A percentile compares a stretch with the other conserved stretches of the same genome.
phyloP scores from a whole-genome alignment of 176 grass and related monocot species.

The Aegilops speltoides region DNA sequence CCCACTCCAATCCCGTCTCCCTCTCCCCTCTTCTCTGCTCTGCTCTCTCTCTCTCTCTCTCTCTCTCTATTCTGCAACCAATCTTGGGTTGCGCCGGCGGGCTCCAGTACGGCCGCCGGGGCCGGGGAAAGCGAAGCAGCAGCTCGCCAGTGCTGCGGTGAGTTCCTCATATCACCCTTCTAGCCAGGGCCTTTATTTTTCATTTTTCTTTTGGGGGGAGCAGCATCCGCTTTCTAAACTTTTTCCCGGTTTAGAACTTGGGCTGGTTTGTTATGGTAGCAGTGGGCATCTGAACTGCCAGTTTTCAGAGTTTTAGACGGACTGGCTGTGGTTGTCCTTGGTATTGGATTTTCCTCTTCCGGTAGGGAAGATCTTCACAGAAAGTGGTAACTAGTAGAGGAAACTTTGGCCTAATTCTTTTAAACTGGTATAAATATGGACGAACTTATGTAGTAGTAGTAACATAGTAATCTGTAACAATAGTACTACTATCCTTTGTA shows the following conservation, averaged over 20 bases:
- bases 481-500: neutral
- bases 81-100: conserved; percentile 7
- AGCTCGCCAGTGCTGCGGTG: conserved; percentile 18
- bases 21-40: neutral
- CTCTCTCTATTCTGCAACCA: neutral
- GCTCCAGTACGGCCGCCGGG: neutral
- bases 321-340: neutral
- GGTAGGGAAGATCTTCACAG: neutral
- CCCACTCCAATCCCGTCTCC: conserved; percentile 18
- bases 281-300: neutral
- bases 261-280: neutral
- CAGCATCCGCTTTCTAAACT: neutral
- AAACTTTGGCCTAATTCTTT: neutral
- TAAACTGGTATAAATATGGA: neutral
- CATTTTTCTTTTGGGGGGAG: neutral
- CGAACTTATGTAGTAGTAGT: neutral
- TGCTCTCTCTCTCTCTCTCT: neutral
- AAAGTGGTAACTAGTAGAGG: neutral
- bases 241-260: conserved; percentile 7
- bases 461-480: too few species aligned
- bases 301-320: neutral
- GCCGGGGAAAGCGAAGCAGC: neutral
- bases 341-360: neutral
- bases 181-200: neutral
- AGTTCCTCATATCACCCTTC: conserved; percentile 19